Evolutionary conservation across 2,329 filamentous ascomycete genomes (phyloP), one percentile per base, ranked within the genome.

Genomic region (Talaromyces funiculosus): DNA sequence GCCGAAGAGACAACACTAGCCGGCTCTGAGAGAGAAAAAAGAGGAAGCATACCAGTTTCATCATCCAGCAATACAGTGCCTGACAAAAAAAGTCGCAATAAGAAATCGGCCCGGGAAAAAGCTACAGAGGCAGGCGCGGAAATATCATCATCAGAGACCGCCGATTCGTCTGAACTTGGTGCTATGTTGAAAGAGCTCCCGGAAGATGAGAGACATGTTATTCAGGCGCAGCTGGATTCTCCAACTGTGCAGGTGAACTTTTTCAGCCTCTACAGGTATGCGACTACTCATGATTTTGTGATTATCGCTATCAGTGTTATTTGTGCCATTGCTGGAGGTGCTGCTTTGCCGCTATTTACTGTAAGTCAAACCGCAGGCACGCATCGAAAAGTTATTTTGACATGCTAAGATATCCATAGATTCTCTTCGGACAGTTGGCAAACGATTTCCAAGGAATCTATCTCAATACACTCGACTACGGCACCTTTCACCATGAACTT

Each of bases 291-390:
- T 64, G 89, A 92, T 68, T 68, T 87, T 16, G 64, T 86, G 63
- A 85, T 92, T 69, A 81, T 91, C 42, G 67, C 73, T 40, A 73
- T 90, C 59, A 84, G 86, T 55, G 71, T 79, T 29, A 67, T 93
- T 58, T 84, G 84, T 61, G 82, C 89, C 64, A 89, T 92, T 65
- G 85, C 81, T 35, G 87, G 85, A 18, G 90, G 90, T 62, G 89
- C 89, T 59, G 87, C 88, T 7, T 74, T 93, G 63, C 90, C 90
- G 5, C 77, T 92, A 24, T 93, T 94, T 85, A 93, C 90, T 0
- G 26, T 38, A 54, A 47, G 22, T 33, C 8, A 26, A 40, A 12
- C 47, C 14, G 4, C 59, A 10, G 9, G 9, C 31, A 33, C 31
- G 8, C 8, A 22, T 22, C 16, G 4, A 18, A n/a, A 40, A 33